Percentiles rank a stretch among this genome's conserved stretches.
phyloP scores from a whole-genome alignment of 495 filamentous ascomycete species.

The Thozetella sp. region DNA sequence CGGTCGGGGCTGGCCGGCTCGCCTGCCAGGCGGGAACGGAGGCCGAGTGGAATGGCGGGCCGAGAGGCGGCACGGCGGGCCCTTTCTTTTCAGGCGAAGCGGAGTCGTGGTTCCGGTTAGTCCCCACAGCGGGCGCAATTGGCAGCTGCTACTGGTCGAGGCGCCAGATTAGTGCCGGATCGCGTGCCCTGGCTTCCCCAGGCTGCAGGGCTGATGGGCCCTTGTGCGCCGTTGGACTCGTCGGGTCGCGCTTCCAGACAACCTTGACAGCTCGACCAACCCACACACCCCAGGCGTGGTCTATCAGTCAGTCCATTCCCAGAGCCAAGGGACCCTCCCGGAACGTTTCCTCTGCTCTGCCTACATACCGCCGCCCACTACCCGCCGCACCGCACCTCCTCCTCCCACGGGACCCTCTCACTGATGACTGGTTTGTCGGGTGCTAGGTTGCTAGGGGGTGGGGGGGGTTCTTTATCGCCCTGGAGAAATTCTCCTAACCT shows the following conservation, averaged over 20 bases:
- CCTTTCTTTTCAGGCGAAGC: constrained; percentile 34
- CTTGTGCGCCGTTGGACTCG: not conserved
- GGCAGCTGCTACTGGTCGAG: not conserved
- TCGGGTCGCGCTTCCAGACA: not conserved
- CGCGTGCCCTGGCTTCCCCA: constrained; percentile 1
- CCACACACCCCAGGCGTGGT: too few species aligned
- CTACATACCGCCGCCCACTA: too few species aligned
- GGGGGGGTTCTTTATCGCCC: not conserved
- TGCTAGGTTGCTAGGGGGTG: too few species aligned
- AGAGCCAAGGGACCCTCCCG: too few species aligned
- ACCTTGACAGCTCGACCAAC: too few species aligned
- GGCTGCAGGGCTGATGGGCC: not conserved
- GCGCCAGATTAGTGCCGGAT: not conserved
- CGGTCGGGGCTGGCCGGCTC: not conserved
- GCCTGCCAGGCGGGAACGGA: not conserved
- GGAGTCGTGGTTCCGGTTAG: constrained; percentile 31
- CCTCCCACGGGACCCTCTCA: too few species aligned
- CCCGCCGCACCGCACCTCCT: too few species aligned
- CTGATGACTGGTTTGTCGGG: too few species aligned
- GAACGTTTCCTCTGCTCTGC: too few species aligned
- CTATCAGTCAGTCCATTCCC: too few species aligned
- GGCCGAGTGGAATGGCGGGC: constrained; percentile 29
- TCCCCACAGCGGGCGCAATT: constrained; percentile 10
- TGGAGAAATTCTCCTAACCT: not conserved
- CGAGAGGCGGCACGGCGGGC: constrained; percentile 30